These are phyloP conservation scores for Phytophthora crassamura DNA, from an alignment of 352 stramenopile genomes.

Conservation along the genomic window DNA sequence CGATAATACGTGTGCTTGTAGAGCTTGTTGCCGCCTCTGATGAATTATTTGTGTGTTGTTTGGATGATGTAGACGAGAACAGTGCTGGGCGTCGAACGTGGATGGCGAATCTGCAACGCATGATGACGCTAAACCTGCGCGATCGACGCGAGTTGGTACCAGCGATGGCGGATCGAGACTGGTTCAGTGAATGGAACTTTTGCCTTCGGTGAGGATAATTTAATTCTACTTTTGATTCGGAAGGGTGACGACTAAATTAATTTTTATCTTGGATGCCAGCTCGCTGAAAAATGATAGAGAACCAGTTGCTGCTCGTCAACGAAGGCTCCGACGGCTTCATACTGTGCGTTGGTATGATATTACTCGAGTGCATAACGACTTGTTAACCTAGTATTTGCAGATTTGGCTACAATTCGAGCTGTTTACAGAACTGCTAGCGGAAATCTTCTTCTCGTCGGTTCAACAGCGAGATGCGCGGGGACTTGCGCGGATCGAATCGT, in stretches of 20 bases:
- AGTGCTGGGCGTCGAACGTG: slow-evolving; percentile 71
- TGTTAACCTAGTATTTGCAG: slow-evolving; percentile 33
- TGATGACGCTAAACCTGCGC: slow-evolving; percentile 55
- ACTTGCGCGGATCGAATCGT: slow-evolving; percentile 34
- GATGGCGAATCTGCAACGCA: slow-evolving; percentile 60
- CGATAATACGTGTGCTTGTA: not conserved
- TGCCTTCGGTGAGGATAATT: slow-evolving; percentile 53
- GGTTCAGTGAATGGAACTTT: slow-evolving; percentile 84
- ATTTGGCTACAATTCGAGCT: slow-evolving; percentile 84
- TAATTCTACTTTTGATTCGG: not conserved
- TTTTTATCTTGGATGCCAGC: slow-evolving; percentile 19
- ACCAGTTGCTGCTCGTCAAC: slow-evolving; percentile 44
- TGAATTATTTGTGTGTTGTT: not conserved
- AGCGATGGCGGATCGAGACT: slow-evolving; percentile 74
- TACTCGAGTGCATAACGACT: not conserved
- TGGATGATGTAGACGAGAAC: slow-evolving; percentile 59
- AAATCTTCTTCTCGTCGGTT: slow-evolving; percentile 66
- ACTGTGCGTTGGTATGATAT: slow-evolving; percentile 40
- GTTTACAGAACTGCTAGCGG: slow-evolving; percentile 69
- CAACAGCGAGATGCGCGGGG: slow-evolving; percentile 46
- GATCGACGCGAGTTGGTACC: slow-evolving; percentile 62
- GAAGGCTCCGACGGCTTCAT: slow-evolving; percentile 65
- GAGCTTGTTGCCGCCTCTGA: not conserved
- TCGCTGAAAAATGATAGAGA: slow-evolving; percentile 50
- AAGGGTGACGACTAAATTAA: not conserved